Evolutionary conservation across 768 basidiomycete genomes (phyloP).

Genomic region (Terana coerulea): DNA sequence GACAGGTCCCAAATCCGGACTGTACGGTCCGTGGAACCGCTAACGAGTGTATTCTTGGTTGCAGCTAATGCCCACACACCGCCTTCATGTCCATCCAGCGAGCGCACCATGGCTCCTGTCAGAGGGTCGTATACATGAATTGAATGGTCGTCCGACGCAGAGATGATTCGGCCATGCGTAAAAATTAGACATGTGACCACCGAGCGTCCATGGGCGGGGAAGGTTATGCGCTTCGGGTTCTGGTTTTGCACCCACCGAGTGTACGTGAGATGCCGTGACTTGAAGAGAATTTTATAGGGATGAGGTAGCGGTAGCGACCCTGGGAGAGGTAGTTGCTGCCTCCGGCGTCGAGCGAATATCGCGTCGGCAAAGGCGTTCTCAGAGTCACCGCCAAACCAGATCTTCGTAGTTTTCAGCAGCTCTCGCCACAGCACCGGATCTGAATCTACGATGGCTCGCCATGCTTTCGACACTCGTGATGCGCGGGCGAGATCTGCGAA

Average conservation of each 20-base stretch:
- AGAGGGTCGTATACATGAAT: constrained; percentile 93
- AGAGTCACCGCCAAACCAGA: constrained; percentile 87
- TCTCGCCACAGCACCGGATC: constrained; percentile 90
- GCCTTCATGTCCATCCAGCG: constrained; percentile 88
- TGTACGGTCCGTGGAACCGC: constrained; percentile 90
- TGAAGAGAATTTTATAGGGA: constrained; percentile 91
- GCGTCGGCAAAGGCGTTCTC: constrained; percentile 78
- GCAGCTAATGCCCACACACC: constrained; percentile 97
- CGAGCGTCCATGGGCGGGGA: constrained; percentile 82
- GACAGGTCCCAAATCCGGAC: constrained; percentile 88
- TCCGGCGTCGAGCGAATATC: constrained; percentile 58
- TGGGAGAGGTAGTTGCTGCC: constrained; percentile 35
- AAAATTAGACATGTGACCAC: constrained; percentile 97
- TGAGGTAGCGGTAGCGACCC: constrained; percentile 68
- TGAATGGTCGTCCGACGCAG: constrained; percentile 95
- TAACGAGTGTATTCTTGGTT: constrained; percentile 83
- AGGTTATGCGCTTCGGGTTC: constrained; percentile 72
- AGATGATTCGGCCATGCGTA: constrained; percentile 92
- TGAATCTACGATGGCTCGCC: constrained; percentile 89
- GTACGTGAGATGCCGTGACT: constrained; percentile 78
- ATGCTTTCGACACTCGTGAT: constrained; percentile 83
- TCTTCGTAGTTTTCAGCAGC: constrained; percentile 73
- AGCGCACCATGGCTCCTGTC: constrained; percentile 69
- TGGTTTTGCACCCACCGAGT: constrained; percentile 76
- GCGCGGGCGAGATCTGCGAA: constrained; percentile 81